Evolutionary conservation across 805 yeast genomes (phyloP).

Genomic region (Candida broadrunensis): DNA sequence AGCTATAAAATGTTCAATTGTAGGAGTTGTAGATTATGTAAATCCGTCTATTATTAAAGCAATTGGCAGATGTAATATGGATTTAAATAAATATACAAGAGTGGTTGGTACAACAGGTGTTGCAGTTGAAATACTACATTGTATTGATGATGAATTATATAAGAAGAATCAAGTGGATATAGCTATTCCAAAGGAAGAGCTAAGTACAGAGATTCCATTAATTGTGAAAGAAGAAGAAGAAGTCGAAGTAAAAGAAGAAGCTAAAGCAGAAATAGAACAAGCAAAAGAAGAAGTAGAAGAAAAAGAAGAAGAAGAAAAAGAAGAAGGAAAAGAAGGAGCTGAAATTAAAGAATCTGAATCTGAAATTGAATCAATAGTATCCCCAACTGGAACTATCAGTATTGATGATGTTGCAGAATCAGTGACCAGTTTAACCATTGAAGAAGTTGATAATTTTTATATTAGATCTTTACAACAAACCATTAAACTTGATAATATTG

Average conservation of each 20-base stretch:
- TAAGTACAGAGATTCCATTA: slow-evolving; percentile 35
- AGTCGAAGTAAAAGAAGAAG: slow-evolving; percentile 8
- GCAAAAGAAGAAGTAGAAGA: neutral
- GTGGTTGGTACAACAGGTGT: slow-evolving; percentile 71
- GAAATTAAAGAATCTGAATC: neutral
- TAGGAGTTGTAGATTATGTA: slow-evolving; percentile 64
- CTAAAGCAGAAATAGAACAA: neutral
- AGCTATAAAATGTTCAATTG: slow-evolving; percentile 53
- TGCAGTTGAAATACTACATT: slow-evolving; percentile 73
- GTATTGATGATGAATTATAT: slow-evolving; percentile 62
- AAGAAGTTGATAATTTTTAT: slow-evolving; percentile 75
- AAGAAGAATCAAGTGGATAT: slow-evolving; percentile 48
- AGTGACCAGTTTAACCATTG: slow-evolving; percentile 42
- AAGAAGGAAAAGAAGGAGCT: neutral
- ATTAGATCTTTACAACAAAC: slow-evolving; percentile 69
- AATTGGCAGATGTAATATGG: slow-evolving; percentile 58
- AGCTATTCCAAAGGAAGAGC: slow-evolving; percentile 21
- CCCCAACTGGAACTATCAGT: slow-evolving; percentile 1
- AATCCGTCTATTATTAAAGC: slow-evolving; percentile 67
- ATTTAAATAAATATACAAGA: slow-evolving; percentile 41
- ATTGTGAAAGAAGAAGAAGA: slow-evolving; percentile 10
- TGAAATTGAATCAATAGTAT: neutral
- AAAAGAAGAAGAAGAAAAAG: neutral
- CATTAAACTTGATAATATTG: slow-evolving; percentile 52
- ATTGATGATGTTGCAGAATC: slow-evolving; percentile 19